phyloP scores from a whole-genome alignment of 1,139 yeast species.

The Pichia sp. region DNA sequence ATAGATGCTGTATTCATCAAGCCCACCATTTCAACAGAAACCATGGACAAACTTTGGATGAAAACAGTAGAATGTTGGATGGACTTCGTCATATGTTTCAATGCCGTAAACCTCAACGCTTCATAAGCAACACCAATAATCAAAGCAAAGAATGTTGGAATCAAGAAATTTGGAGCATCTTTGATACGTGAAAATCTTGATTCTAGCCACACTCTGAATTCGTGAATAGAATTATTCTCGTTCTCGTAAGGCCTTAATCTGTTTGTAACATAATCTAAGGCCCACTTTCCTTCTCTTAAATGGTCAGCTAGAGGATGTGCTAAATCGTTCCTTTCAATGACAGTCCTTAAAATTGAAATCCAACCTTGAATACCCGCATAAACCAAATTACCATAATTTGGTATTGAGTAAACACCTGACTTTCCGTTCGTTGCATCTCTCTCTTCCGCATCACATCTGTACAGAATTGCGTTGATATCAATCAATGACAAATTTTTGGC shows the following conservation, averaged over 20 bases:
- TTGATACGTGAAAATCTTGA: conserved; percentile 63
- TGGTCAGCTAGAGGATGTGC: conserved; percentile 83
- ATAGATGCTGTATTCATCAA: conserved; percentile 70
- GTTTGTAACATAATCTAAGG: conserved; percentile 67
- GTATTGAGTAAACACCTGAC: conserved; percentile 71
- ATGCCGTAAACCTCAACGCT: conserved; percentile 67
- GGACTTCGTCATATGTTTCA: conserved; percentile 50
- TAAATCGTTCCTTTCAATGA: conserved; percentile 67
- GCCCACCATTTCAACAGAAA: conserved; percentile 87
- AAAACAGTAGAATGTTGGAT: conserved; percentile 65
- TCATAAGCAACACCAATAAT: conserved; percentile 78
- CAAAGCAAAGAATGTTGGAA: conserved; percentile 84
- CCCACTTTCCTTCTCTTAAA: conserved; percentile 83
- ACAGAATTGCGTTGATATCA: conserved; percentile 73
- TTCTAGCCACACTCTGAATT: conserved; percentile 65
- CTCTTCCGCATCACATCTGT: conserved; percentile 83
- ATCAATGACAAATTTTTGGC: conserved; percentile 55
- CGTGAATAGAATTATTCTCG: conserved; percentile 22
- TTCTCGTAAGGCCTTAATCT: conserved; percentile 56
- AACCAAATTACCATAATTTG: conserved; percentile 65
- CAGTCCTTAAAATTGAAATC: conserved; percentile 62
- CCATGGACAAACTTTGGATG: conserved; percentile 73
- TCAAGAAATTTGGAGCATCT: conserved; percentile 67
- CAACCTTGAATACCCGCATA: conserved; percentile 96
- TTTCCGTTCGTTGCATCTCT: conserved; percentile 70